Evolutionary conservation across 2,329 filamentous ascomycete species (phyloP).

Genomic region (Neopestalotiopsis sp.): DNA sequence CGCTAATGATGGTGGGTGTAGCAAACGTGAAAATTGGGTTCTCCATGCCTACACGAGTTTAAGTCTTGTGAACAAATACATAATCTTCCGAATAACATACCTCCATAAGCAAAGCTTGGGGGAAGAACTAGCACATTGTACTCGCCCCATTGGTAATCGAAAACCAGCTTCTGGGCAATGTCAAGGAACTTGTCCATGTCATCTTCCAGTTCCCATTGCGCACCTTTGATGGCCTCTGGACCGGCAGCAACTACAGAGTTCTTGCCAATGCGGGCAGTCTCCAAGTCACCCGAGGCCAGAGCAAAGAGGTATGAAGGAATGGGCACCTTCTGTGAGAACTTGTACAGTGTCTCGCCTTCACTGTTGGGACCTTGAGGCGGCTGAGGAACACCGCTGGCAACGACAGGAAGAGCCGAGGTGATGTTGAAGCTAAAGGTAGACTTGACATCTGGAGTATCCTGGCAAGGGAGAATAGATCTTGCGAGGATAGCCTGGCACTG

Average conservation of each 20-base stretch:
- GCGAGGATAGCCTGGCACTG: conserved; percentile 98
- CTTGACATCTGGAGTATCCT: conserved; percentile 97
- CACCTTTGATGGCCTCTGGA: conserved; percentile 82
- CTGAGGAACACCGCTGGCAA: conserved; percentile 80
- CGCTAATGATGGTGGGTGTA: conserved; percentile 91
- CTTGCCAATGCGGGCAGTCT: conserved; percentile 83
- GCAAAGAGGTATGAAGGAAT: conserved; percentile 96
- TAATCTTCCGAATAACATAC: conserved; percentile 44
- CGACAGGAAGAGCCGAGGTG: conserved; percentile 83
- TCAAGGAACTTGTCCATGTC: conserved; percentile 94
- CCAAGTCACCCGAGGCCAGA: conserved; percentile 85
- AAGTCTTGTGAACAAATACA: background rate
- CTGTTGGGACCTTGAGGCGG: conserved; percentile 49
- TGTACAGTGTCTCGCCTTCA: conserved; percentile 71
- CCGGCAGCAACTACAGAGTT: conserved; percentile 85
- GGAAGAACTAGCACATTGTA: conserved; percentile 94
- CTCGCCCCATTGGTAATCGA: conserved; percentile 90
- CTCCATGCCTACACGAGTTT: conserved; percentile 67
- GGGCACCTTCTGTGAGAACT: conserved; percentile 87
- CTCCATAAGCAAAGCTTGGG: conserved; percentile 87
- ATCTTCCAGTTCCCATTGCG: conserved; percentile 88
- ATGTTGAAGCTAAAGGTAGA: conserved; percentile 92
- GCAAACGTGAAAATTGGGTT: conserved; percentile 96
- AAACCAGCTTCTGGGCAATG: conserved; percentile 80
- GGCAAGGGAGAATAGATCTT: conserved; percentile 91